phyloP scores from a whole-genome alignment of 106 monocot species.

The Vanilla planifolia region DNA sequence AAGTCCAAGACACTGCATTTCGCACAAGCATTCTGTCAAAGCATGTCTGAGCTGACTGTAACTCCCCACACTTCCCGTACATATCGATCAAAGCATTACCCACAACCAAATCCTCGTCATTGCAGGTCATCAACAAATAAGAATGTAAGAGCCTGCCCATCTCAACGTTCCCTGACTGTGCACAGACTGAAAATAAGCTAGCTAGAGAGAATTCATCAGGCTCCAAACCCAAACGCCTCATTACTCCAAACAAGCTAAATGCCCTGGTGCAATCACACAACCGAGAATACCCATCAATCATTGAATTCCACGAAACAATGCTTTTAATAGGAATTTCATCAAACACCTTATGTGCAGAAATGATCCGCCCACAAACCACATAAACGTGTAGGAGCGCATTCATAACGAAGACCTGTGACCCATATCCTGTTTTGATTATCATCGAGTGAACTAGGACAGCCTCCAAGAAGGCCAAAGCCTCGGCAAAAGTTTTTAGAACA shows the following conservation, averaged over 20 bases:
- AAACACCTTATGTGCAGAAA: conserved; percentile 31
- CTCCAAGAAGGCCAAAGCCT: conserved; percentile 7
- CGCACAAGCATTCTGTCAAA: conserved; percentile 42
- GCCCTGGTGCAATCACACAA: conserved; percentile 23
- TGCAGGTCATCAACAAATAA: conserved; percentile 16
- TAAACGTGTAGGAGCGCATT: conserved; percentile 60
- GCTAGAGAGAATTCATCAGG: conserved; percentile 55
- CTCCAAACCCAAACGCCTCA: conserved; percentile 32
- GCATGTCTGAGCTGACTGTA: conserved; percentile 20
- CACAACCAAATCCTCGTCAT: conserved; percentile 32
- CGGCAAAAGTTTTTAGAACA: conserved; percentile 46
- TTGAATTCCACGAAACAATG: conserved; percentile 69
- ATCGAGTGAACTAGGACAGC: conserved; percentile 23
- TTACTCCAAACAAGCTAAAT: conserved; percentile 24
- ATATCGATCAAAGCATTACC: conserved; percentile 67
- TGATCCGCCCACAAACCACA: conserved; percentile 13
- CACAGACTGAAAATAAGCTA: conserved; percentile 48
- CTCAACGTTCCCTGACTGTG: conserved; percentile 21
- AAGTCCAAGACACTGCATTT: conserved; percentile 61
- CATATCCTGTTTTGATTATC: conserved; percentile 48
- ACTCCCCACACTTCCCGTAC: conserved; percentile 68
- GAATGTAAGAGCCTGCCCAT: conserved; percentile 35
- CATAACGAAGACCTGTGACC: conserved; percentile 51
- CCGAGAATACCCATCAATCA: conserved; percentile 58
- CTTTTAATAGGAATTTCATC: conserved; percentile 47